These are phyloP conservation scores for Ophiostoma piceae DNA, from an alignment of 2,329 filamentous ascomycete genomes.

Conservation along the genomic window DNA sequence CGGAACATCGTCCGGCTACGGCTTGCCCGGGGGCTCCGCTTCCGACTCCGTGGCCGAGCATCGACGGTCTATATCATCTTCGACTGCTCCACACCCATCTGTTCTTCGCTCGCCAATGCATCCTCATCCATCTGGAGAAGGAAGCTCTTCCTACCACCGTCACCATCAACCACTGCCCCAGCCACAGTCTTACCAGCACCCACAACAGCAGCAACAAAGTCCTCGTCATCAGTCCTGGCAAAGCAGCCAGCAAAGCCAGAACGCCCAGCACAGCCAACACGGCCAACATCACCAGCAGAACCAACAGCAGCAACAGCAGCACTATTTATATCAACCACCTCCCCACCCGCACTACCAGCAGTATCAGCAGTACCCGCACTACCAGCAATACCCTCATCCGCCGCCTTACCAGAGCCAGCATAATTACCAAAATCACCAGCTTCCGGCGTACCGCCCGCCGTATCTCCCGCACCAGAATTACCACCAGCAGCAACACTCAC, in stretches of 20 bases:
- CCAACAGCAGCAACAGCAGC: constrained; percentile 4
- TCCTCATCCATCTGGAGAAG: neutral
- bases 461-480: neutral
- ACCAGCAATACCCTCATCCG: neutral
- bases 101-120: neutral
- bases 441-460: constrained; percentile 1
- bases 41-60: neutral
- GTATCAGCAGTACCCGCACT: neutral
- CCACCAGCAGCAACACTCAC: constrained; percentile 13
- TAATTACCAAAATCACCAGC: neutral
- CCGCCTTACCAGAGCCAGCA: constrained; percentile 3
- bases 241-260: neutral
- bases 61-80: constrained; percentile 1
- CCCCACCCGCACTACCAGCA: neutral
- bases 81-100: neutral
- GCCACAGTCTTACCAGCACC: neutral
- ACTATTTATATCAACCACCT: neutral
- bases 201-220: neutral
- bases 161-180: neutral
- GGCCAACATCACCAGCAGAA: neutral
- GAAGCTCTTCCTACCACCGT: neutral
- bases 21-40: constrained; percentile 6
- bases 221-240: neutral
- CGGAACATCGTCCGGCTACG: neutral
- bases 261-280: neutral